phyloP scores from a whole-genome alignment of 148 eudicot species.

The Rhododendron simsii region DNA sequence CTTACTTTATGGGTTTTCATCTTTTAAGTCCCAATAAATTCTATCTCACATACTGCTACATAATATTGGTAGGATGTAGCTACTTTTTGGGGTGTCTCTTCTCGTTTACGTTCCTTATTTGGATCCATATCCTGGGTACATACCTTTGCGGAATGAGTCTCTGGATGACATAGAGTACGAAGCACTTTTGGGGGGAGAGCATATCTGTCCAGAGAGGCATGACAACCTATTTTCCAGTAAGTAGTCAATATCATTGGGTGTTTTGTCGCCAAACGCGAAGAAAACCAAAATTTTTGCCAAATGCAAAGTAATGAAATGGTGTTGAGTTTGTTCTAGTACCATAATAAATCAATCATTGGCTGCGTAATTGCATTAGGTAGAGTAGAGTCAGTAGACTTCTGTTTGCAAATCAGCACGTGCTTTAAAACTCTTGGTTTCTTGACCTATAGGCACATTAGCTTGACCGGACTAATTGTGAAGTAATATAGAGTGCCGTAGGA shows the following conservation, averaged over 20 bases:
- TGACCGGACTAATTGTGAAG: not conserved
- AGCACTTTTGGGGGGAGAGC: slow-evolving; percentile 47
- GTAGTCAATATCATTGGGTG: slow-evolving; percentile 7
- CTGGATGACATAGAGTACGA: slow-evolving; percentile 38
- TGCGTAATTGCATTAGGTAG: not conserved
- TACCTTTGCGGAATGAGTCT: slow-evolving; percentile 37
- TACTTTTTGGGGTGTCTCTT: slow-evolving; percentile 39
- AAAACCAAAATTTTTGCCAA: not conserved
- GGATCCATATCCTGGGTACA: slow-evolving; percentile 47
- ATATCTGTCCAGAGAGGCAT: slow-evolving; percentile 55
- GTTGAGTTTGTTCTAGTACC: not conserved
- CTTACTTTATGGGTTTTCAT: not conserved
- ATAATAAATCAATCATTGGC: not conserved
- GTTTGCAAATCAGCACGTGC: not conserved
- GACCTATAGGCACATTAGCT: not conserved
- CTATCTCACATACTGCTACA: not conserved
- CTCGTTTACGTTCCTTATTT: slow-evolving; percentile 44
- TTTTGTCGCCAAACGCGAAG: not conserved
- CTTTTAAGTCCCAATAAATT: not conserved
- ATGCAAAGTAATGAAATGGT: not conserved
- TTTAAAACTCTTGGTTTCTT: not conserved
- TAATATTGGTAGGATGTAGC: slow-evolving; percentile 27
- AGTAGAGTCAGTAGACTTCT: not conserved
- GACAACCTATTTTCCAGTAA: slow-evolving; percentile 56
- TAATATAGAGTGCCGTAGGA: not conserved